phyloP scores from a whole-genome alignment of 2,329 filamentous ascomycete species.

The Lecanicillium sp. region DNA sequence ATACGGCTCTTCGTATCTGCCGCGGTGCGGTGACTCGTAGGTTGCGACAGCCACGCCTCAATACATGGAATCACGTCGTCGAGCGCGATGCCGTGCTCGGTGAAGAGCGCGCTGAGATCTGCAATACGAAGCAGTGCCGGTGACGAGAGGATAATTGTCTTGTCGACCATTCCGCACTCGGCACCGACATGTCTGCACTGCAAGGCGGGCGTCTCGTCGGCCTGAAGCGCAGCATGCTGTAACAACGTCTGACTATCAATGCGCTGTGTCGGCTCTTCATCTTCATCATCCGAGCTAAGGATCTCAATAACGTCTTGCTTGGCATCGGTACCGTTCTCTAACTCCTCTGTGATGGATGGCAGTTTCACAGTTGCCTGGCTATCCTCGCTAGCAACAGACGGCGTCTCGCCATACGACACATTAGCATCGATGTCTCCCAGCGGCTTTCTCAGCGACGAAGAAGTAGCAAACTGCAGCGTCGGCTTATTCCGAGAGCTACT shows the following conservation, averaged over 20 bases:
- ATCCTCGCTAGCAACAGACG: not conserved
- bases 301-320: slow-evolving; percentile 1
- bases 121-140: not conserved
- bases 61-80: slow-evolving; percentile 28
- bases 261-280: not conserved
- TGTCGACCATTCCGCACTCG: not conserved
- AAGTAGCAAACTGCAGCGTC: not conserved
- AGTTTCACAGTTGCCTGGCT: not conserved
- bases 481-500: not conserved
- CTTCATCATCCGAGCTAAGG: slow-evolving; percentile 1
- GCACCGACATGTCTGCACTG: not conserved
- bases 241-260: not conserved
- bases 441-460: not conserved
- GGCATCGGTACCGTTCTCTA: not conserved
- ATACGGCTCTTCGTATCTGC: slow-evolving; percentile 17
- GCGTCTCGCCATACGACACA: slow-evolving; percentile 1
- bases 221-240: not conserved
- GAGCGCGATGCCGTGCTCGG: slow-evolving; percentile 34
- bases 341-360: too few relatives aligned
- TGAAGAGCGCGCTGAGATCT: slow-evolving; percentile 25
- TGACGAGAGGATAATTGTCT: not conserved
- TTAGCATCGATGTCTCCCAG: not conserved
- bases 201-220: not conserved
- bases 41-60: slow-evolving; percentile 25
- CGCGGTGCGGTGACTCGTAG: too few relatives aligned